These are phyloP conservation scores for Fraxinus albicans DNA, from an alignment of 305 asterid genomes.

Conservation along the genomic window DNA sequence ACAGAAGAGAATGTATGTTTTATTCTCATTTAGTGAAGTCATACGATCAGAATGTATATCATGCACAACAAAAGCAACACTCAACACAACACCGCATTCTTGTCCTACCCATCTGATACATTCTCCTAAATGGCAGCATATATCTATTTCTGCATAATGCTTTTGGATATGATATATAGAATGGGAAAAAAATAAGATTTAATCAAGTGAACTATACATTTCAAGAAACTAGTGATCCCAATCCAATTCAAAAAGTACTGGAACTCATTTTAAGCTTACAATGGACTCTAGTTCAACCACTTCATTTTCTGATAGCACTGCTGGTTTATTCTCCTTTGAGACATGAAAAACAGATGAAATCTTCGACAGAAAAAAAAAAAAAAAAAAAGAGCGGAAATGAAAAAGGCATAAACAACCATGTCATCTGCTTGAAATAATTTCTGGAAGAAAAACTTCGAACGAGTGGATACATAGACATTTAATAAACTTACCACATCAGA, in stretches of 20 bases:
- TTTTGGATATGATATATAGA: neutral
- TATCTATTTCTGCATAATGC: neutral
- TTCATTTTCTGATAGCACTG: slow-evolving; percentile 6
- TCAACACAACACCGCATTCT: neutral
- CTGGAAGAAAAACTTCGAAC: neutral
- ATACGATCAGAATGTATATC: neutral
- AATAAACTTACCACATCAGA: neutral
- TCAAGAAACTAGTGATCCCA: slow-evolving; percentile 7
- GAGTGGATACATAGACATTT: neutral
- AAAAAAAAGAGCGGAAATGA: neutral
- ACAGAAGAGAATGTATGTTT: neutral
- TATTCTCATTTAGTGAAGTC: neutral
- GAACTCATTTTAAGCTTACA: slow-evolving; percentile 14
- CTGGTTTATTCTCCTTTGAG: neutral
- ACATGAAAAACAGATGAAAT: neutral
- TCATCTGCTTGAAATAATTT: neutral
- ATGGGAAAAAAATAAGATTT: neutral
- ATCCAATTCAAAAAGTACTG: neutral
- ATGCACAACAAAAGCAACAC: neutral
- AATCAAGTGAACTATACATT: neutral
- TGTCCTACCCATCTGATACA: neutral
- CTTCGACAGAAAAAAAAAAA: neutral
- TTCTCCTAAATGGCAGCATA: neutral
- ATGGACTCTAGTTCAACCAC: neutral
- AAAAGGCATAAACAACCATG: neutral